Evolutionary conservation across 2,329 filamentous ascomycete species (phyloP), one percentile per base, ranked within the genome.

Genomic region (Alternaria alternata): DNA sequence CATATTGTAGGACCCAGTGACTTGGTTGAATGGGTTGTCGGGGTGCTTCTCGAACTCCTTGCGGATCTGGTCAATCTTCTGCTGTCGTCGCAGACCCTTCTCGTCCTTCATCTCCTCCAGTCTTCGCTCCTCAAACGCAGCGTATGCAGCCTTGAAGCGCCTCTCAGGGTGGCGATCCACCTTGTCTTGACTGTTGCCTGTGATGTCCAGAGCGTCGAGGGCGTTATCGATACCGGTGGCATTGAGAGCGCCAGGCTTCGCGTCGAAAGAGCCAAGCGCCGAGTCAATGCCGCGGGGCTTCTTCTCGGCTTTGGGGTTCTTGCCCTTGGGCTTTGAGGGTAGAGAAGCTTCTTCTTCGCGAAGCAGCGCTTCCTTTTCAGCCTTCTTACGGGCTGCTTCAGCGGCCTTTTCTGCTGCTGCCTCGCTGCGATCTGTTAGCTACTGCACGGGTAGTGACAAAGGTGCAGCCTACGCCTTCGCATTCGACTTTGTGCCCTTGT

Each of bases 31-130:
- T 14, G 95, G 95, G 79, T 99, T 99, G 71, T 98, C 94, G 1
- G 92, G 90, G 73, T 91, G 91, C 84, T 93, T 96, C 80, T 96
- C 91, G 78, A 98, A 99, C 82, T 98, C 95, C 84, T 96, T 96
- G 64, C 87, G 81, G 68, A 96, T 91, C 74, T 89, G 85, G 65
- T 94, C 91, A 72, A 94, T 89, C 80, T 91, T 90, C 86, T 97
- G 94, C 70, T 96, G 88, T 69, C 91, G 84, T 58, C 94, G 85
- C 75, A 98, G 79, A 0, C 92, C 93, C 58, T 90, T 91, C 78
- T 97, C 93, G 55, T 87, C 82, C 75, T 94, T 91, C 86, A 97
- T 92, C 85, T 98, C 93, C 3, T 88, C 85, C 68, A 97, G 81
- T 57, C 94, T 84, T 26, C 91, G 83, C 79, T 94, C 93, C 81